Evolutionary conservation across 495 filamentous ascomycete species (phyloP).

Genomic region (Neurospora africana): DNA sequence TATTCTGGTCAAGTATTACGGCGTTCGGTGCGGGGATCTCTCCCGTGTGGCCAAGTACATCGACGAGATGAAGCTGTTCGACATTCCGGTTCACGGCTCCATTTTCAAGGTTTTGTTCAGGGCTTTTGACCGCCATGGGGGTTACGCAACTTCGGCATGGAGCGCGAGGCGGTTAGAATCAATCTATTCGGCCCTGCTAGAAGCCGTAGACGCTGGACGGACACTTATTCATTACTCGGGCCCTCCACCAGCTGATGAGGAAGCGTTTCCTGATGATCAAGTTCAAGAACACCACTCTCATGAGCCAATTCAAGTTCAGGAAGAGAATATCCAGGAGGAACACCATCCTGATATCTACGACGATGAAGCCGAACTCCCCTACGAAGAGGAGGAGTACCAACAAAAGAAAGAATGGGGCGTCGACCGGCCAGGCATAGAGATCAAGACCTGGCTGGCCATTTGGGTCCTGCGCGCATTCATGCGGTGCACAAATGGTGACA

Average conservation of each 20-base stretch:
- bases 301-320: neutral
- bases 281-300: neutral
- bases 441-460: constrained; percentile 39
- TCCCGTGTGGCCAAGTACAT: constrained; percentile 45
- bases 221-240: neutral
- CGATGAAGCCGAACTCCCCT: neutral
- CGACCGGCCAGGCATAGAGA: constrained; percentile 24
- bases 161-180: constrained; percentile 45
- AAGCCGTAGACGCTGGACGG: constrained; percentile 24
- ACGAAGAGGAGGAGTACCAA: neutral
- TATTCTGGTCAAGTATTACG: constrained; percentile 49
- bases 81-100: constrained; percentile 46
- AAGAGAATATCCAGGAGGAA: neutral
- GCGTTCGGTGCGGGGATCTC: constrained; percentile 45
- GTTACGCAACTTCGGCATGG: constrained; percentile 52
- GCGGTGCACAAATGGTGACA: constrained; percentile 24
- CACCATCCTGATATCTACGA: neutral
- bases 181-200: constrained; percentile 35
- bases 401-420: neutral
- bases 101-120: constrained; percentile 62
- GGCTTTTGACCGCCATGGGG: constrained; percentile 63
- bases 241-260: neutral
- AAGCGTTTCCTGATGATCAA: neutral
- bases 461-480: constrained; percentile 39
- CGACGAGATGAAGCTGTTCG: constrained; percentile 51